Base-by-base conservation (phyloP, 2,329 filamentous ascomycete genomes). In the Aspergillus fumigatiaffinis region DNA sequence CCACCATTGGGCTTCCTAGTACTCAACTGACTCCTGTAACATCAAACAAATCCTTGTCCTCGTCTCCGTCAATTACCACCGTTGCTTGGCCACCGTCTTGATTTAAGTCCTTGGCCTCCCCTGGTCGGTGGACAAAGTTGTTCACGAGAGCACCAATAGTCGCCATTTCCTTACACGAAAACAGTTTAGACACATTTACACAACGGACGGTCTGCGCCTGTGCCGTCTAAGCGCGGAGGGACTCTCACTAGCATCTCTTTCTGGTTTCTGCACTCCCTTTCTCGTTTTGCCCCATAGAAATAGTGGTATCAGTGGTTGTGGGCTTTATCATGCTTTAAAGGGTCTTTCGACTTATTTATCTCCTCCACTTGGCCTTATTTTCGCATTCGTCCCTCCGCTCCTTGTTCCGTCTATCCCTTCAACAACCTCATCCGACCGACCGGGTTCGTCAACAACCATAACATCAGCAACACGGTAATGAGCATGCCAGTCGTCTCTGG, bases 401-500 rank as follows among this genome's bases (percentile, higher is more conserved):
- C 52, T 48, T 51, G 44, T 28, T 50, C 14, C 41, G 6, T 55
- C 44, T 52, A 38, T 38, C 32, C 29, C 44, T 50, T 52, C 50
- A 41, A 57, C 52, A 4, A 23, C 23, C 44, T 23, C 5, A n/a
- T 26, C 21, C 56, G 23, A 60, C 62, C 46, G 50, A 44, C 51
- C 47, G 38, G 35, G 6, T 50, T 51, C 38, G 41, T 55, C 25
- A 20, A 25, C 26, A n/a, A 42, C n/a, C 32, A 52, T 26, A 59
- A 51, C 35, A 50, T 54, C 32, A 42, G 50, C 35, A 59, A 53
- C 41, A 50, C 55, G 56, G 57, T 60, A 26, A 68, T 66, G 65
- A 69, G 61, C 60, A 68, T 69, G 71, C 61, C 53, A 61, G 60
- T 63, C 56, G 53, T 26, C 51, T 47, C 51, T 63, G 61, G 44